A percentile compares a stretch with the other conserved stretches of the same genome.
These are phyloP conservation scores for Calonectria naviculata DNA, from an alignment of 2,329 filamentous ascomycete species.

Conservation along the genomic window DNA sequence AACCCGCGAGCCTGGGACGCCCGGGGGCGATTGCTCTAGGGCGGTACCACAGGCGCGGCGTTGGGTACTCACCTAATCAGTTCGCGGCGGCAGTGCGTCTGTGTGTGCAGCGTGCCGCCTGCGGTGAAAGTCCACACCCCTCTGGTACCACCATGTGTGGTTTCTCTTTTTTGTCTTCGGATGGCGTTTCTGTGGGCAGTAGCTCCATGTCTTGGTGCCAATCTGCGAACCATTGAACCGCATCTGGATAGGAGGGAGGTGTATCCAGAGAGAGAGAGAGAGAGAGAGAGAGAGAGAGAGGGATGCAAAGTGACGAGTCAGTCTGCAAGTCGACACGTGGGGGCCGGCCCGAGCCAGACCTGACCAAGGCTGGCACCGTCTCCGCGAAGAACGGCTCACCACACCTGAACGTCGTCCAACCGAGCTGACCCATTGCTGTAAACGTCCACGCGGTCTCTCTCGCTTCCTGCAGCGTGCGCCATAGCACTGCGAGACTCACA, in stretches of 20 bases:
- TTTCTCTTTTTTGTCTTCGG: background rate
- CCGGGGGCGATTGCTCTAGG: background rate
- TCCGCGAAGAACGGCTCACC: constrained; percentile 10
- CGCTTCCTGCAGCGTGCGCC: constrained; percentile 26
- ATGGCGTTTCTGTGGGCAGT: constrained; percentile 1
- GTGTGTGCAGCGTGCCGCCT: background rate
- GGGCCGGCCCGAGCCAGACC: constrained; percentile 42
- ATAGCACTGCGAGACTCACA: constrained; percentile 13
- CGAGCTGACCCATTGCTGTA: constrained; percentile 21
- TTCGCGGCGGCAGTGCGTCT: constrained; percentile 3
- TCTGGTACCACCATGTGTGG: background rate
- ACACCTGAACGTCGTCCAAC: background rate
- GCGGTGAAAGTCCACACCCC: background rate
- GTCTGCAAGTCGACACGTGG: constrained; percentile 41
- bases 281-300: background rate
- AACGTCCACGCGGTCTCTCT: constrained; percentile 25
- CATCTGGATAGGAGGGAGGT: constrained; percentile 21
- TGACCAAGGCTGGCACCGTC: constrained; percentile 17
- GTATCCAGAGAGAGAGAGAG: constrained; percentile 15
- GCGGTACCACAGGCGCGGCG: constrained; percentile 19
- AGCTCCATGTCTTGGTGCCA: constrained; percentile 1
- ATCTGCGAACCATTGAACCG: constrained; percentile 23
- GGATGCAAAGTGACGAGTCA: constrained; percentile 37
- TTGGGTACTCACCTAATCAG: background rate
- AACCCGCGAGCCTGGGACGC: constrained; percentile 5